These are phyloP conservation scores for Nicotiana noctiflora DNA, from an alignment of 257 asterid species.

Conservation along the genomic window DNA sequence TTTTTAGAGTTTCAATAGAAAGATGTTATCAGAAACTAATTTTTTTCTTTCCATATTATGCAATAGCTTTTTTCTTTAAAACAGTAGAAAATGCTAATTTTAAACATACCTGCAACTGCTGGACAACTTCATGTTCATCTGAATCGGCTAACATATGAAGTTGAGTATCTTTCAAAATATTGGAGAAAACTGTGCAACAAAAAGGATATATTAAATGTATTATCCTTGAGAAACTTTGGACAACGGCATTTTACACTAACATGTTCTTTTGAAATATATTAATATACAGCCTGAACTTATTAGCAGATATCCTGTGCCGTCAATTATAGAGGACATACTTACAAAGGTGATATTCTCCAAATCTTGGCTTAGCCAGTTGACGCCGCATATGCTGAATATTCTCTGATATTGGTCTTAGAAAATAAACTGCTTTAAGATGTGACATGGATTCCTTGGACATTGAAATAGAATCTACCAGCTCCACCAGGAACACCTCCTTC, in stretches of 20 bases:
- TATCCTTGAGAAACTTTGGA: not conserved
- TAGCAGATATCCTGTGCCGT: not conserved
- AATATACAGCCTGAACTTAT: not conserved
- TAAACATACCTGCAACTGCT: slow-evolving; percentile 80
- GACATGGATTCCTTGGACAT: slow-evolving; percentile 96
- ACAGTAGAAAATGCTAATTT: not conserved
- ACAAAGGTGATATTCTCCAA: slow-evolving; percentile 98
- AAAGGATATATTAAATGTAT: not conserved
- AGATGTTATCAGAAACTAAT: not conserved
- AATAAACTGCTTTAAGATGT: slow-evolving; percentile 94
- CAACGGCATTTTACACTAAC: not conserved
- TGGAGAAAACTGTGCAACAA: slow-evolving; percentile 74
- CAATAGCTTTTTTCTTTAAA: not conserved
- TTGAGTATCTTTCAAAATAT: slow-evolving; percentile 89
- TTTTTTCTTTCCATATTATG: not conserved
- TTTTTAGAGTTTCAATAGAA: not conserved
- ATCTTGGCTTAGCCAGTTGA: slow-evolving; percentile 80
- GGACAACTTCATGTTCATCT: slow-evolving; percentile 90
- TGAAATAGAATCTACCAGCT: slow-evolving; percentile 80
- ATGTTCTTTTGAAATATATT: not conserved
- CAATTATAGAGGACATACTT: slow-evolving; percentile 26
- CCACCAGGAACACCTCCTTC: slow-evolving; percentile 95
- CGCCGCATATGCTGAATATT: slow-evolving; percentile 80
- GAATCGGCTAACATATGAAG: slow-evolving; percentile 94
- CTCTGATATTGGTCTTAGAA: slow-evolving; percentile 85